phyloP scores from a whole-genome alignment of 129 eudicot genomes.

The Flaveria trinervia region DNA sequence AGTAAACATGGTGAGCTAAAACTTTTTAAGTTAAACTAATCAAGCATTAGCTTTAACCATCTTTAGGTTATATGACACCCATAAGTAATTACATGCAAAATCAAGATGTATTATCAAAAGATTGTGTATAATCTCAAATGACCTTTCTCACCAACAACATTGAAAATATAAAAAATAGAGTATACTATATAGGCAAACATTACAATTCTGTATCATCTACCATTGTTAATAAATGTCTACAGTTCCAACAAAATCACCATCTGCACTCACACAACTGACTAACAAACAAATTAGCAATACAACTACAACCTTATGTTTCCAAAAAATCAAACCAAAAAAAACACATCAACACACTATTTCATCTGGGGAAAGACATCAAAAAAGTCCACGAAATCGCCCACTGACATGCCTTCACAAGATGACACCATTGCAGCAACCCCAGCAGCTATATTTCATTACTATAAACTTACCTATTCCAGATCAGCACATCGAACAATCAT shows the following conservation, averaged over 20 bases:
- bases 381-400: slow-evolving; percentile 13
- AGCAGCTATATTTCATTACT: slow-evolving; percentile 15
- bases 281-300: slow-evolving; percentile 36
- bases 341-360: slow-evolving; percentile 35
- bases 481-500: slow-evolving; percentile 25
- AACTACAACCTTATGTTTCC: slow-evolving; percentile 21
- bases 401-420: slow-evolving; percentile 21
- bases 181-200: slow-evolving; percentile 20
- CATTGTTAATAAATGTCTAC: slow-evolving; percentile 29
- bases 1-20: no score
- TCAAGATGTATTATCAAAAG: neutral
- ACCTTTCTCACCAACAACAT: neutral
- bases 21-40: no score
- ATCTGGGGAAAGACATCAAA: slow-evolving; percentile 21
- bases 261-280: slow-evolving; percentile 35
- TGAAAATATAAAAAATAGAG: neutral
- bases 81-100: no score
- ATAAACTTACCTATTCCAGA: slow-evolving; percentile 32
- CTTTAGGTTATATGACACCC: no score
- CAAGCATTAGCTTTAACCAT: no score
- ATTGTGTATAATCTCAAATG: neutral
- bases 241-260: slow-evolving; percentile 33
- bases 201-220: slow-evolving; percentile 25
- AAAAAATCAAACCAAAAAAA: slow-evolving; percentile 32
- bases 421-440: slow-evolving; percentile 15